Evolutionary conservation across 106 monocot genomes (phyloP).

Genomic region (Cymbidium sinense): DNA sequence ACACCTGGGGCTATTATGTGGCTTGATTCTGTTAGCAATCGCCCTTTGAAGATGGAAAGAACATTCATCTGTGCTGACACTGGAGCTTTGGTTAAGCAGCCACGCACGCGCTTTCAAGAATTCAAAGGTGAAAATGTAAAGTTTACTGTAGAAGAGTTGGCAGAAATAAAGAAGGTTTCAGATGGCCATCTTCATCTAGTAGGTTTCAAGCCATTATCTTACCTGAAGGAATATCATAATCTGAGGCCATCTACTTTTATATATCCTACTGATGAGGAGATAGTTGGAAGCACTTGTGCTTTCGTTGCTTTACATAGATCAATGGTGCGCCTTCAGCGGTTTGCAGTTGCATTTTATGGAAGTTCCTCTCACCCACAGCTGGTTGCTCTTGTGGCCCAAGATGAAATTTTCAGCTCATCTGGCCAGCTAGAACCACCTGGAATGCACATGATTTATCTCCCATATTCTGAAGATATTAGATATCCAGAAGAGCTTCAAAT

Average conservation of each 20-base stretch:
- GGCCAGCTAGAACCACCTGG: slow-evolving; percentile 94
- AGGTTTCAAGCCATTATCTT: slow-evolving; percentile 86
- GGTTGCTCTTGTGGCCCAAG: slow-evolving; percentile 84
- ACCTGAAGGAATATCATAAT: slow-evolving; percentile 91
- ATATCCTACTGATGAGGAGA: slow-evolving; percentile 85
- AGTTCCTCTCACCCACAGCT: slow-evolving; percentile 51
- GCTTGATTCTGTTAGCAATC: slow-evolving; percentile 85
- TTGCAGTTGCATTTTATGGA: slow-evolving; percentile 86
- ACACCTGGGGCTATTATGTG: slow-evolving; percentile 69
- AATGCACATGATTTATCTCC: slow-evolving; percentile 97
- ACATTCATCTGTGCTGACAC: slow-evolving; percentile 85
- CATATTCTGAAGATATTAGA: slow-evolving; percentile 93
- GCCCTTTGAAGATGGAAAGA: slow-evolving; percentile 76
- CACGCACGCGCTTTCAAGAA: slow-evolving; percentile 44
- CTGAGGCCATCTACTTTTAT: slow-evolving; percentile 87
- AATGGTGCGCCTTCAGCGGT: slow-evolving; percentile 70
- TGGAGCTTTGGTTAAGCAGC: slow-evolving; percentile 55
- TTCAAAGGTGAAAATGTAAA: slow-evolving; percentile 61
- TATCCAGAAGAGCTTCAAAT: slow-evolving; percentile 23
- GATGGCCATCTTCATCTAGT: slow-evolving; percentile 61
- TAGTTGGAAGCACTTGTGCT: slow-evolving; percentile 68
- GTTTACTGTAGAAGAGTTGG: slow-evolving; percentile 64
- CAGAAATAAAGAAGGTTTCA: slow-evolving; percentile 71
- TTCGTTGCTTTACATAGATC: slow-evolving; percentile 84
- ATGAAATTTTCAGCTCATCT: slow-evolving; percentile 55